A percentile compares a stretch with the other conserved stretches of the same genome.
Evolutionary conservation across 208 protist species (phyloP).

Genomic region (Acanthamoeba healyi): DNA sequence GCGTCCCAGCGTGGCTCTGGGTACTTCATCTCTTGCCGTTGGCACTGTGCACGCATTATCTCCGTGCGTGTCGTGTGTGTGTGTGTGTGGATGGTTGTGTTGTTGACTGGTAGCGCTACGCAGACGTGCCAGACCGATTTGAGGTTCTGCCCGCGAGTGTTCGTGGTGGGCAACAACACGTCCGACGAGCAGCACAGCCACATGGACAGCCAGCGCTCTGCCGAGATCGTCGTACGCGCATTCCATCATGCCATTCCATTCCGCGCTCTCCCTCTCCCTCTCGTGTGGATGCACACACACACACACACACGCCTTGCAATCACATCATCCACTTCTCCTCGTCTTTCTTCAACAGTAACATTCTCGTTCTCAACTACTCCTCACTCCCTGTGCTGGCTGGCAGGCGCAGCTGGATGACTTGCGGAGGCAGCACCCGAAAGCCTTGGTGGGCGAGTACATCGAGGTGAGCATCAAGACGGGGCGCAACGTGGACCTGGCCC

Average conservation of each 20-base stretch:
- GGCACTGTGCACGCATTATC: too few species aligned
- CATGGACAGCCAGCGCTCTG: background rate
- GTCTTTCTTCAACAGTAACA: too few species aligned
- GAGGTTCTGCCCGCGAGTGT: background rate
- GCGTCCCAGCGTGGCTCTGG: background rate
- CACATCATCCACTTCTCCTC: too few species aligned
- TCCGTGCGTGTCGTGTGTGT: too few species aligned
- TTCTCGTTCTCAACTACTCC: too few species aligned
- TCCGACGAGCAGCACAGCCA: constrained; percentile 6
- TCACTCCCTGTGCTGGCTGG: too few species aligned
- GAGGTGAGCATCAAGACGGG: constrained; percentile 35
- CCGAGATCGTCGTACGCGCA: background rate
- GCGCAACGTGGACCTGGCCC: constrained; percentile 3
- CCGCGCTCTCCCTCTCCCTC: too few species aligned
- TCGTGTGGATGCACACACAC: too few species aligned
- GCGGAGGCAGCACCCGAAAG: background rate
- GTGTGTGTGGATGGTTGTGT: too few species aligned
- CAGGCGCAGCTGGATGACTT: constrained; percentile 12
- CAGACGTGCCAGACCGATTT: too few species aligned
- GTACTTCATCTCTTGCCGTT: background rate
- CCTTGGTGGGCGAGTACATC: constrained; percentile 27
- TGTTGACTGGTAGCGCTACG: background rate
- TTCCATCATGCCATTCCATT: too few species aligned
- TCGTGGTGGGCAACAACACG: constrained; percentile 25
- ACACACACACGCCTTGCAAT: too few species aligned